phyloP scores from a whole-genome alignment of 176 grass and related monocot genomes.

The Rhynchospora tenuis region DNA sequence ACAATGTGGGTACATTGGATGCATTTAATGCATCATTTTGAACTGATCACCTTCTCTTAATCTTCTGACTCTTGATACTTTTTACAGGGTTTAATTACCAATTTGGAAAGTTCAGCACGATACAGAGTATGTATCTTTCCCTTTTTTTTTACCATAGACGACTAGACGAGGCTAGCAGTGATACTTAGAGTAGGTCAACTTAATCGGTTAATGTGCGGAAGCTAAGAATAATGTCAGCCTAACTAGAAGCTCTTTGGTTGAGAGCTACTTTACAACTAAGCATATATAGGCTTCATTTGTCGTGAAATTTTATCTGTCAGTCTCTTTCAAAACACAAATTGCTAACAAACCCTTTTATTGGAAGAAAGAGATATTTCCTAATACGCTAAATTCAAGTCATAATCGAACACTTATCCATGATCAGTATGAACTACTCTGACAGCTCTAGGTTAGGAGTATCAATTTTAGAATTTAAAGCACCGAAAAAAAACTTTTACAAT shows the following conservation, averaged over 20 bases:
- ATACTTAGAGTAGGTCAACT: neutral
- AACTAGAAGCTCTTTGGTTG: neutral
- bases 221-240: neutral
- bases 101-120: neutral
- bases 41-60: too few relatives aligned
- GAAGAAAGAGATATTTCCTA: neutral
- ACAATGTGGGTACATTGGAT: neutral
- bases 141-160: neutral
- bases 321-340: neutral
- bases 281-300: neutral
- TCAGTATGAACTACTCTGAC: neutral
- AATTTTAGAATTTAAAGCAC: neutral
- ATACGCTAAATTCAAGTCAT: neutral
- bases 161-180: neutral
- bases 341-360: neutral
- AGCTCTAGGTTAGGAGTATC: neutral
- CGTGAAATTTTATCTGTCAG: neutral
- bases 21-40: neutral
- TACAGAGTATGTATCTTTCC: neutral
- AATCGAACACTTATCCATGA: neutral
- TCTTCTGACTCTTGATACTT: neutral
- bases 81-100: too few relatives aligned
- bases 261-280: slow-evolving; percentile 12
- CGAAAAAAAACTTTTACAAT: neutral
- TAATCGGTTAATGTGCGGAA: neutral